phyloP scores from a whole-genome alignment of 805 yeast species.

The Pichia pseudocactophila region DNA sequence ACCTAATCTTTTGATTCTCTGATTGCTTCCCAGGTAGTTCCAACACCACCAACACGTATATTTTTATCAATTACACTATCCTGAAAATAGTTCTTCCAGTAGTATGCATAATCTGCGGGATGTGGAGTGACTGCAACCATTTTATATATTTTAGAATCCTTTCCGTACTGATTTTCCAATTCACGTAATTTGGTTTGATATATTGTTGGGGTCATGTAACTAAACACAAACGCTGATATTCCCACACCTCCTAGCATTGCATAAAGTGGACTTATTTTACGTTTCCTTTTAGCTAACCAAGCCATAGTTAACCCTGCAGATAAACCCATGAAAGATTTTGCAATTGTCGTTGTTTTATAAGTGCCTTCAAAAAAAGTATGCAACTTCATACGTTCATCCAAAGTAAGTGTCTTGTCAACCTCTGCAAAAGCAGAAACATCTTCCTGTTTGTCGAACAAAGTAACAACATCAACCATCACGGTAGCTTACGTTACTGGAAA shows the following conservation, averaged over 20 bases:
- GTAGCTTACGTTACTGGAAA: not conserved
- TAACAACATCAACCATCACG: constrained; percentile 26
- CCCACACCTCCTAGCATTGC: constrained; percentile 34
- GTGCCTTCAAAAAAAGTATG: constrained; percentile 30
- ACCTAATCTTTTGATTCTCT: not conserved
- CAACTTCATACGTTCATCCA: constrained; percentile 34
- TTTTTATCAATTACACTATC: constrained; percentile 42
- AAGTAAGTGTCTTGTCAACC: constrained; percentile 21
- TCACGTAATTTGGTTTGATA: constrained; percentile 27
- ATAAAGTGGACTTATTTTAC: constrained; percentile 30
- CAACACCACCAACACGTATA: constrained; percentile 46
- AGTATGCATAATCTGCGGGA: constrained; percentile 15
- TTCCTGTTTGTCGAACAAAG: constrained; percentile 36
- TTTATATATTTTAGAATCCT: constrained; percentile 16
- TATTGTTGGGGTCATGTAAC: constrained; percentile 22
- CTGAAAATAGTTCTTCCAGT: constrained; percentile 43
- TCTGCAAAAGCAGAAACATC: constrained; percentile 4
- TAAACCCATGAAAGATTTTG: constrained; percentile 34
- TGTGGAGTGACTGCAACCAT: constrained; percentile 19
- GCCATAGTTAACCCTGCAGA: constrained; percentile 36
- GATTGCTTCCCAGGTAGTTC: not conserved
- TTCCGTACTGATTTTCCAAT: constrained; percentile 21
- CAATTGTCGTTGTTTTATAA: constrained; percentile 26
- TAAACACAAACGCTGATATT: constrained; percentile 28
- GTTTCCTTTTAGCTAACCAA: constrained; percentile 29